Conservation (phyloP, 140 eudicot species). For the Stevia rebaudiana region DNA sequence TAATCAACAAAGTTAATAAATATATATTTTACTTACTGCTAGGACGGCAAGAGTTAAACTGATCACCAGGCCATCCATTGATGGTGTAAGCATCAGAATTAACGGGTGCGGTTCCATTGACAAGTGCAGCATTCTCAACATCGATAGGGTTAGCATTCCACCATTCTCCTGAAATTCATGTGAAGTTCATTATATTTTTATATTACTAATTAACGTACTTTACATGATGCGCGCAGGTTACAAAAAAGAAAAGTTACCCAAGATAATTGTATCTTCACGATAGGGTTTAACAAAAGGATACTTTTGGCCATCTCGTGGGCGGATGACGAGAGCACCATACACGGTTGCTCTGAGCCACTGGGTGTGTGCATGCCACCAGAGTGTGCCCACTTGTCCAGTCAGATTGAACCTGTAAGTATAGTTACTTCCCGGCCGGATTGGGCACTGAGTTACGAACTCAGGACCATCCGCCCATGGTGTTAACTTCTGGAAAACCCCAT, state of each 20-base stretch:
- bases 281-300: slow-evolving; percentile 58
- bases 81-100: slow-evolving; percentile 59
- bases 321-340: slow-evolving; percentile 55
- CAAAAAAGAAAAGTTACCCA: slow-evolving; percentile 21
- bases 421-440: slow-evolving; percentile 52
- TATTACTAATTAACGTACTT: too few species aligned
- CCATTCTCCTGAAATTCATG: slow-evolving; percentile 59
- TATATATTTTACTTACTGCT: too few species aligned
- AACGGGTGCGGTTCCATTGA: slow-evolving; percentile 43
- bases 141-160: slow-evolving; percentile 76
- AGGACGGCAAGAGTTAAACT: slow-evolving; percentile 50
- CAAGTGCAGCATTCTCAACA: slow-evolving; percentile 45
- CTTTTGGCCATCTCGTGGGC: slow-evolving; percentile 39
- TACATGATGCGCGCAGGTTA: too few species aligned
- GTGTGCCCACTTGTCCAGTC: slow-evolving; percentile 60
- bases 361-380: slow-evolving; percentile 75
- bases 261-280: slow-evolving; percentile 42
- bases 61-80: slow-evolving; percentile 69
- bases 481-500: slow-evolving; percentile 47
- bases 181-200: background rate
- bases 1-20: too few species aligned
- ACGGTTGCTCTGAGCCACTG: slow-evolving; percentile 63
- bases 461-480: slow-evolving; percentile 76
- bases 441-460: slow-evolving; percentile 52
- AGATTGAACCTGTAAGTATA: slow-evolving; percentile 55